These are phyloP conservation scores for Euclidium syriacum DNA, from an alignment of 345 rosid species.

Conservation along the genomic window DNA sequence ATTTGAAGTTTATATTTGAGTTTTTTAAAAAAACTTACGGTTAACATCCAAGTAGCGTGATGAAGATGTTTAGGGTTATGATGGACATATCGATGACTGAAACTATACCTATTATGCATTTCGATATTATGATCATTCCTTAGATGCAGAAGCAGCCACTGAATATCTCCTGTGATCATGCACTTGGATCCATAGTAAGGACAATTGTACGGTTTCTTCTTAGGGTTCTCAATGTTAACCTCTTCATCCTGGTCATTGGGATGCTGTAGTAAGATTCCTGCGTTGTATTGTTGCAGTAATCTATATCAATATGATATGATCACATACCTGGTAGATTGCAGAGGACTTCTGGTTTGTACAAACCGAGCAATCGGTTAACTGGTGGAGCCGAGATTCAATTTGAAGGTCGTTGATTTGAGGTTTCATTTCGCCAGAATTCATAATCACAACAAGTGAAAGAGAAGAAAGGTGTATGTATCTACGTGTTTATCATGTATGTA, in stretches of 20 bases:
- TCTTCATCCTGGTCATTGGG: slow-evolving; percentile 59
- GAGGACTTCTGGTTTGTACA: slow-evolving; percentile 56
- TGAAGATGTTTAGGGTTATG: slow-evolving; percentile 79
- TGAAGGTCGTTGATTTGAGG: slow-evolving; percentile 5
- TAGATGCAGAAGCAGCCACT: slow-evolving; percentile 59
- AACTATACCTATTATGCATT: slow-evolving; percentile 77
- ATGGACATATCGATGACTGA: slow-evolving; percentile 78
- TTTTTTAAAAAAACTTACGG: slow-evolving; percentile 50
- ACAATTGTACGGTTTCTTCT: slow-evolving; percentile 57
- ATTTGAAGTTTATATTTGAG: not conserved
- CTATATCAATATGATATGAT: not conserved
- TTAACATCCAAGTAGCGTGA: slow-evolving; percentile 79
- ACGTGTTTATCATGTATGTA: not conserved
- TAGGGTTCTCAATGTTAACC: slow-evolving; percentile 49
- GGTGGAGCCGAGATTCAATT: slow-evolving; percentile 32
- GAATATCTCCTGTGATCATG: slow-evolving; percentile 53
- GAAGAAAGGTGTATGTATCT: slow-evolving; percentile 7
- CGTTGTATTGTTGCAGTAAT: not conserved
- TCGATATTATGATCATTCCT: slow-evolving; percentile 80
- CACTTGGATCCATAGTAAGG: slow-evolving; percentile 84
- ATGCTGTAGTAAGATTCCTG: slow-evolving; percentile 34
- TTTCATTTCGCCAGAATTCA: slow-evolving; percentile 18
- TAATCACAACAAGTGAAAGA: slow-evolving; percentile 22
- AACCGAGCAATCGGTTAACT: slow-evolving; percentile 54
- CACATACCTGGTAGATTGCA: slow-evolving; percentile 62